phyloP scores from a whole-genome alignment of 2,329 filamentous ascomycete species.

The Hypoxylon sp. region DNA sequence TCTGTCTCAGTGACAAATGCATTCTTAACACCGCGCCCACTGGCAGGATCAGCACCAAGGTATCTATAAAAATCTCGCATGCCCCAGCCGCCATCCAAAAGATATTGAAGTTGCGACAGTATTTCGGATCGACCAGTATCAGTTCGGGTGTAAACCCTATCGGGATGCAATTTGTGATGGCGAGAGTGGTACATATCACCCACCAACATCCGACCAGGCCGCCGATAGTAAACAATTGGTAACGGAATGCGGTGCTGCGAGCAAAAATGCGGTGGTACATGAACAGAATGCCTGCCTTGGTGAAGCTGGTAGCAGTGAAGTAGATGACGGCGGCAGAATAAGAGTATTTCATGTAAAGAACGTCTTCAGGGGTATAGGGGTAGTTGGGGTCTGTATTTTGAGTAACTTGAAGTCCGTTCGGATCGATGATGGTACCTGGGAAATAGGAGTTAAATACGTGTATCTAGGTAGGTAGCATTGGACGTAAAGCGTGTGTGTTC shows the following conservation, averaged over 20 bases:
- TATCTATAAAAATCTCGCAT: constrained; percentile 42
- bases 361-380: constrained; percentile 35
- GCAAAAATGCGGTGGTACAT: constrained; percentile 55
- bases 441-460: neutral
- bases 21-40: constrained; percentile 42
- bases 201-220: constrained; percentile 45
- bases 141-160: constrained; percentile 42
- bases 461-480: too few relatives aligned
- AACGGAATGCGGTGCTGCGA: constrained; percentile 46
- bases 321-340: constrained; percentile 52
- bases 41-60: constrained; percentile 42
- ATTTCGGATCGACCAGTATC: constrained; percentile 36
- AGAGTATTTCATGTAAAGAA: constrained; percentile 37
- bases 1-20: constrained; percentile 30
- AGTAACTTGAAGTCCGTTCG: constrained; percentile 33
- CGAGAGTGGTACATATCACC: constrained; percentile 45
- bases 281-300: constrained; percentile 54
- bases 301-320: constrained; percentile 49
- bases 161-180: constrained; percentile 47
- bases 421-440: constrained; percentile 21
- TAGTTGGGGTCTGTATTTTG: constrained; percentile 39
- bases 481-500: neutral
- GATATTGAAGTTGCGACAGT: constrained; percentile 47
- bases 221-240: constrained; percentile 41
- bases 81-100: constrained; percentile 42